These are phyloP conservation scores for Lactarius sp. DNA, from an alignment of 768 basidiomycete genomes.

Conservation along the genomic window DNA sequence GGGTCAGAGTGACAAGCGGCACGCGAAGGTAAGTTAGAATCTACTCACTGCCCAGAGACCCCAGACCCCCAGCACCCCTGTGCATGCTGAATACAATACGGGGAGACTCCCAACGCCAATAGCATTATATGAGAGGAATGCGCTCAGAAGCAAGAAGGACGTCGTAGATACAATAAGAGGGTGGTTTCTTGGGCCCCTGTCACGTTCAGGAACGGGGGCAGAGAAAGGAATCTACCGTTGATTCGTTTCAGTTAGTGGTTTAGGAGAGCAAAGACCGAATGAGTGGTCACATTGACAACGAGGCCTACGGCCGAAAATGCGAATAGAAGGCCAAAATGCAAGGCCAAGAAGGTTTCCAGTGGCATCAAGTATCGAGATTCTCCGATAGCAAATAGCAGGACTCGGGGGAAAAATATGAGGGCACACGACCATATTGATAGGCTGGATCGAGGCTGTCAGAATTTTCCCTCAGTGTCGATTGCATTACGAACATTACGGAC, in stretches of 20 bases:
- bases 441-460: constrained; percentile 18
- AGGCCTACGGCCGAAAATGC: constrained; percentile 50
- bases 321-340: constrained; percentile 62
- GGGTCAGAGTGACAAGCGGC: background rate
- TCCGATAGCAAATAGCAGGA: constrained; percentile 54
- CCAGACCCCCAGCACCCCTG: constrained; percentile 52
- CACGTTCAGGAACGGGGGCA: constrained; percentile 29
- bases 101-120: constrained; percentile 52
- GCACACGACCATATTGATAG: constrained; percentile 28
- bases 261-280: background rate
- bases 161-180: constrained; percentile 63
- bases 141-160: constrained; percentile 46
- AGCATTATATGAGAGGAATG: constrained; percentile 65
- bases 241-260: constrained; percentile 2
- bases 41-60: constrained; percentile 66
- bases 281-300: constrained; percentile 48
- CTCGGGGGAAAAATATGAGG: constrained; percentile 49
- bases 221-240: constrained; percentile 42
- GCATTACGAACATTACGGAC: constrained; percentile 21
- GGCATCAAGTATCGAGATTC: constrained; percentile 50
- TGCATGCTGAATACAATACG: constrained; percentile 45
- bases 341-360: constrained; percentile 63
- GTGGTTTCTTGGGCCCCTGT: constrained; percentile 38
- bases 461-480: constrained; percentile 3
- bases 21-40: constrained; percentile 3